Evolutionary conservation across 2,329 filamentous ascomycete genomes (phyloP).

Genomic region (Colletotrichum theobromicola): DNA sequence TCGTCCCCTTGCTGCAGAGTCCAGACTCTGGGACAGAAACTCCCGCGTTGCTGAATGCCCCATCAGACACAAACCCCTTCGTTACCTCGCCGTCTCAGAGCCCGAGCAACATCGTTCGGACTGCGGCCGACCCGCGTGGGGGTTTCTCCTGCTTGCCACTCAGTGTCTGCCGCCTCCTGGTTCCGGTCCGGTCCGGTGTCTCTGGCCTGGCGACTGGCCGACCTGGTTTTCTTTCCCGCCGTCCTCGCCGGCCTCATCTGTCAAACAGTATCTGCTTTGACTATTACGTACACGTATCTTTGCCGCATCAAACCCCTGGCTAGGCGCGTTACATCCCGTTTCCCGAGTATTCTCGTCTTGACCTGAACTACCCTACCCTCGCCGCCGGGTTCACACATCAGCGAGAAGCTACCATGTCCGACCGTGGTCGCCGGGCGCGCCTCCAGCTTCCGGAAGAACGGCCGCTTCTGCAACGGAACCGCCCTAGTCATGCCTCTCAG

Average conservation of each 20-base stretch:
- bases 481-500: constrained; percentile 40
- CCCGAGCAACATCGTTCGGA: neutral
- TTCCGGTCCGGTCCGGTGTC: neutral
- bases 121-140: neutral
- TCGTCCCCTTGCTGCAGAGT: neutral
- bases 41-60: neutral
- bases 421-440: constrained; percentile 12
- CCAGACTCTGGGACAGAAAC: neutral
- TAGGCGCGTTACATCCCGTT: neutral
- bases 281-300: neutral
- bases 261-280: neutral
- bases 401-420: constrained; percentile 24
- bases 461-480: constrained; percentile 41
- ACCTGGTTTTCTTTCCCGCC: neutral
- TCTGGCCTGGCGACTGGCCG: neutral
- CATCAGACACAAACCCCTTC: neutral
- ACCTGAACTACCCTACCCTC: neutral
- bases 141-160: neutral
- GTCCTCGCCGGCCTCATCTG: neutral
- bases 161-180: neutral
- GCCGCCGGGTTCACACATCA: neutral
- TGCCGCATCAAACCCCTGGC: neutral
- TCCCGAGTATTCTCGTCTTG: neutral
- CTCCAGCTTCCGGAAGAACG: constrained; percentile 26
- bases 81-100: neutral